These are phyloP conservation scores for Mikania micrantha DNA, from an alignment of 129 eudicot species.

Conservation along the genomic window DNA sequence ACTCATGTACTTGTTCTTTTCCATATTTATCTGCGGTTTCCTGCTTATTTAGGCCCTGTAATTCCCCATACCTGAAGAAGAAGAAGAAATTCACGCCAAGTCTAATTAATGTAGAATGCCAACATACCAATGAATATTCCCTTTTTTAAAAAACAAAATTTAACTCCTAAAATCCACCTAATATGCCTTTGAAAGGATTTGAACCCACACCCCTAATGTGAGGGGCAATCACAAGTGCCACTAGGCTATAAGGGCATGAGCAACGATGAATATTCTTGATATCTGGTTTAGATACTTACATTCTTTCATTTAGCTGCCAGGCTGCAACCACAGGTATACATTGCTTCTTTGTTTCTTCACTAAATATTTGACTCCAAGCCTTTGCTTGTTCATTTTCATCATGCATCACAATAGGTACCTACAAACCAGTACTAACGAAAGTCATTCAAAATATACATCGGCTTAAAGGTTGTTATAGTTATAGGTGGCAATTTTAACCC, in stretches of 20 bases:
- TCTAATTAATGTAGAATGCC: neutral
- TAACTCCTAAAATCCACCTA: no score
- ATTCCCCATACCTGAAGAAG: constrained; percentile 77
- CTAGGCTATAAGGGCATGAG: no score
- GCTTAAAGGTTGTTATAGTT: neutral
- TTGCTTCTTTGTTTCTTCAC: constrained; percentile 80
- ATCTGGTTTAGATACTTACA: no score
- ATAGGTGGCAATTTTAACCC: neutral
- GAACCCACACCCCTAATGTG: no score
- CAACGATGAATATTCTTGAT: no score
- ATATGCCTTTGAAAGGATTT: no score
- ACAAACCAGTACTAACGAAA: constrained; percentile 4
- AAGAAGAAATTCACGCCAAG: neutral
- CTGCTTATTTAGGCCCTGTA: constrained; percentile 91
- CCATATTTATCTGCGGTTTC: constrained; percentile 98
- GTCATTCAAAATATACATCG: neutral
- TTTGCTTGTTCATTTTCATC: constrained; percentile 81
- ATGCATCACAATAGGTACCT: constrained; percentile 91
- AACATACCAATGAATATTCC: neutral
- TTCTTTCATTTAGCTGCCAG: constrained; percentile 95
- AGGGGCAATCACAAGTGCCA: no score
- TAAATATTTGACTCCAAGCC: constrained; percentile 86
- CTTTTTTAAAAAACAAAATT: no score
- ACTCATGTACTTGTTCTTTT: constrained; percentile 83
- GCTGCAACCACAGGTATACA: constrained; percentile 94